Base-by-base conservation (phyloP, 2,329 filamentous ascomycete species). In the Cladophialophora carrionii region DNA sequence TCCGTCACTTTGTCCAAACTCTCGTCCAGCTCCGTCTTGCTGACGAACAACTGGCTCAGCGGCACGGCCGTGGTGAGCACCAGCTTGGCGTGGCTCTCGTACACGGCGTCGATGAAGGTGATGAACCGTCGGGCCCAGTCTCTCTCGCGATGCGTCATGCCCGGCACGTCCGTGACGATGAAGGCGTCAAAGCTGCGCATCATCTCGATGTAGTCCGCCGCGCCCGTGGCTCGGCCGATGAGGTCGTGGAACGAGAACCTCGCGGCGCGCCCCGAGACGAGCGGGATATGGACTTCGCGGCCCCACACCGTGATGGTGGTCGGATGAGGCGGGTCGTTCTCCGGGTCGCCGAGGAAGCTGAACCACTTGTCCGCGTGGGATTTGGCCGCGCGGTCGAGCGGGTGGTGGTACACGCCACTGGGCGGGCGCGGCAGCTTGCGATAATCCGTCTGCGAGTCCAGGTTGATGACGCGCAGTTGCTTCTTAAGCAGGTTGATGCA, bases 81-180 rank as follows among this genome's bases (percentile, higher is more conserved):
- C 7, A 99, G 85, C 79, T 97, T 98, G n/a, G 92, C 93, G 77
- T 94, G 86, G 31, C 84, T 83, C 78, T 99, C 95, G 75, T 99
- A 99, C 4, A 97, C 89, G 5, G 95, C 94, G 76, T 99, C 95
- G 70, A 99, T 91, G 72, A 99, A 97, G 0, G 94, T 99, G 76
- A 99, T 99, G 78, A 99, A 97, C 4, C 95, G 85, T 12, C 95
- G 83, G 0, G 95, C 95, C 46, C 96, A 84, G 78, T 99, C 95
- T 22, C 95, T 87, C 74, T 92, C 87, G 61, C 87, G 87, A 70
- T 92, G 86, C 48, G 89, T 95, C 95, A 99, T 98, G 5, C 89
- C 91, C 0, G 95, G 95, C 1, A 98, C 88, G 58, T 93, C 90
- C 0, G 92, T 96, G 9, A 99, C 86, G 69, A 99, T 87, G 74